These are phyloP conservation scores for Fusarium coffeatum DNA, from an alignment of 2,329 filamentous ascomycete genomes.

Conservation along the genomic window DNA sequence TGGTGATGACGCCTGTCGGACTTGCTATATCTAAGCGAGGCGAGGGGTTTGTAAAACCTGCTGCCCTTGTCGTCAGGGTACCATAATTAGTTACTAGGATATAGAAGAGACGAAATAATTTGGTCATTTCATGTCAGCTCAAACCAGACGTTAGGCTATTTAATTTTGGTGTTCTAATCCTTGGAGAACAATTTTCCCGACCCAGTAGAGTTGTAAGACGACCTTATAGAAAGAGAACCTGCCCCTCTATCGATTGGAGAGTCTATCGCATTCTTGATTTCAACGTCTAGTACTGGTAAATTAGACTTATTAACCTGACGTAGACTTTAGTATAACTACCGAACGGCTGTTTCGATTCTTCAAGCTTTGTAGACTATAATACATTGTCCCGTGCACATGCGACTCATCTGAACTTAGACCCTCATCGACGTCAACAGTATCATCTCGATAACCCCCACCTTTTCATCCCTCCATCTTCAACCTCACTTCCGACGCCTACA, in stretches of 20 bases:
- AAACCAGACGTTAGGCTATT: background rate
- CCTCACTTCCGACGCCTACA: background rate
- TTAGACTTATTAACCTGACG: background rate
- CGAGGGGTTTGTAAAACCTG: conserved; percentile 30
- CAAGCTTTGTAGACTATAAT: background rate
- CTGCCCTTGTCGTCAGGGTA: conserved; percentile 3
- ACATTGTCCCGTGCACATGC: background rate
- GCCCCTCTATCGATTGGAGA: conserved; percentile 34
- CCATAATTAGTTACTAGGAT: background rate
- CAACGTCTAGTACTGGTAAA: background rate
- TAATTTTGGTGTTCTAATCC: background rate
- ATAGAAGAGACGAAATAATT: background rate
- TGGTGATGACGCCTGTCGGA: conserved; percentile 23
- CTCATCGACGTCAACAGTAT: conserved; percentile 10
- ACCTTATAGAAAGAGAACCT: background rate
- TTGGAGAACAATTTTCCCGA: background rate
- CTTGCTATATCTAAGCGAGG: conserved; percentile 25
- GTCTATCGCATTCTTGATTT: conserved; percentile 20
- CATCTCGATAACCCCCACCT: conserved; percentile 26
- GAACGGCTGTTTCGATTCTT: background rate
- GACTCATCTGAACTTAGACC: background rate
- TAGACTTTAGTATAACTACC: background rate
- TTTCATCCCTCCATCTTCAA: conserved; percentile 22
- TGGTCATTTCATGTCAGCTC: background rate
- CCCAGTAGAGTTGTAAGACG: background rate